Evolutionary conservation across 331 rosid genomes (phyloP), one percentile per base, ranked within the genome.

Genomic region (Prunus yedoensis): DNA sequence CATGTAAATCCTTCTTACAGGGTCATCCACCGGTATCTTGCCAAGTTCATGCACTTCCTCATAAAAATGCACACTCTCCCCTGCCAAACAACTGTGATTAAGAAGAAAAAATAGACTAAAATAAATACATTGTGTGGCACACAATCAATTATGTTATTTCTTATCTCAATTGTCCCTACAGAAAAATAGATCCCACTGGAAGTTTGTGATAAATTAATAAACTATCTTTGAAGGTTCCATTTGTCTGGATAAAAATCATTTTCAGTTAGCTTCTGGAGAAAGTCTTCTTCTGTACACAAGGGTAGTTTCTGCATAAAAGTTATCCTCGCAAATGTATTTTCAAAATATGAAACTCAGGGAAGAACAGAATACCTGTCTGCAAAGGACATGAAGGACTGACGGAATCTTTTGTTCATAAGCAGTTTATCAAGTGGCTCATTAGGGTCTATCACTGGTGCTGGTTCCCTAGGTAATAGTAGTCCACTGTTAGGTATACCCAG

Each of bases 401-500:
- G 87, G 78, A 95, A 95, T 85, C 80, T 88, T 80, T 89, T 92
- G 83, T 92, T 88, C 79, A 82, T 49, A 78, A 95, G 97, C 87
- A 95, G 89, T 80, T 85, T 92, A 78, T 92, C 97, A 79, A 95
- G 90, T 35, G 99, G 96, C 53, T 89, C 94, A 74, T 79, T 84
- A 57, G 94, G 89, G 85, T 90, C 89, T 79, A 95, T 75, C 27
- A 78, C 85, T 68, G 85, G 68, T 59, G 71, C 68, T 27, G 81
- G 85, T 82, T 90, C 97, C 73, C 70, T 83, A 77, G 77, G 88
- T 70, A 83, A 81, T 70, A 89, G 80, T 66, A 89, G 75, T 58
- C 97, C 97, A 10, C 97, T 95, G 70, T 95, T 96, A 49, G 99
- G 93, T 83, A 95, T 90, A 72, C 99, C 99, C 51, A 95, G 86